Evolutionary conservation across 2,329 filamentous ascomycete genomes (phyloP).

Genomic region (Thielaviopsis ethacetica): DNA sequence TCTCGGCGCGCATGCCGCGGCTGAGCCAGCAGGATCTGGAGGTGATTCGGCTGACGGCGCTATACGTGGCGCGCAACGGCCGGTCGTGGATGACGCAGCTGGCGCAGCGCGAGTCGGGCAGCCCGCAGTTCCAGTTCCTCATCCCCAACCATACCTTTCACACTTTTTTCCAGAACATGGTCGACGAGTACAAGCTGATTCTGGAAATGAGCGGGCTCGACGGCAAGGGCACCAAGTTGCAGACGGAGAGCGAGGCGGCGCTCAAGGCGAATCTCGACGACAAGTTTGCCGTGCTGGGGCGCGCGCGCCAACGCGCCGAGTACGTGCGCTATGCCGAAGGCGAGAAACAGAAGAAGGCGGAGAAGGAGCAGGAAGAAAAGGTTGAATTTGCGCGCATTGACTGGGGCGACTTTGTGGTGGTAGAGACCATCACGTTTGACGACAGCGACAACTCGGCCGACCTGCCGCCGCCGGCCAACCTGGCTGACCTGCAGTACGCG

Average conservation of each 20-base stretch:
- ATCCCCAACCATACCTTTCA: slow-evolving; percentile 90
- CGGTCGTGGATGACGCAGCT: slow-evolving; percentile 81
- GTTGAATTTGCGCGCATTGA: slow-evolving; percentile 70
- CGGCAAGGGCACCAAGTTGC: slow-evolving; percentile 48
- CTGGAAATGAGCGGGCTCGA: slow-evolving; percentile 51
- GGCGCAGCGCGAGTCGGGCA: slow-evolving; percentile 74
- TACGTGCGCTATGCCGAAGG: slow-evolving; percentile 72
- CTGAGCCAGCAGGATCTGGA: slow-evolving; percentile 89
- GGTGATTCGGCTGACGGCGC: slow-evolving; percentile 58
- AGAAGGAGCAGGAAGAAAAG: slow-evolving; percentile 69
- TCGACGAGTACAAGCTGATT: slow-evolving; percentile 84
- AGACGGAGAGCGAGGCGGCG: slow-evolving; percentile 55
- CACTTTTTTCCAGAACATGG: slow-evolving; percentile 81
- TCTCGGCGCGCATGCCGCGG: slow-evolving; percentile 91
- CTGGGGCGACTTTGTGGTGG: slow-evolving; percentile 94
- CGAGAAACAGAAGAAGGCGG: slow-evolving; percentile 78
- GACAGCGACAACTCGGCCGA: slow-evolving; percentile 75
- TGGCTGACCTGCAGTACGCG: slow-evolving; percentile 83
- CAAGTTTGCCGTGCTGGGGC: slow-evolving; percentile 62
- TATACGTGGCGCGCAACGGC: slow-evolving; percentile 87
- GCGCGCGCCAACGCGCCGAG: slow-evolving; percentile 72
- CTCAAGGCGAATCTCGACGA: slow-evolving; percentile 61
- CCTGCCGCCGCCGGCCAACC: slow-evolving; percentile 73
- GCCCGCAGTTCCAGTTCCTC: slow-evolving; percentile 92
- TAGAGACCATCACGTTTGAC: slow-evolving; percentile 85